Evolutionary conservation across 768 basidiomycete species (phyloP).

Genomic region (Collybiopsis confluens): DNA sequence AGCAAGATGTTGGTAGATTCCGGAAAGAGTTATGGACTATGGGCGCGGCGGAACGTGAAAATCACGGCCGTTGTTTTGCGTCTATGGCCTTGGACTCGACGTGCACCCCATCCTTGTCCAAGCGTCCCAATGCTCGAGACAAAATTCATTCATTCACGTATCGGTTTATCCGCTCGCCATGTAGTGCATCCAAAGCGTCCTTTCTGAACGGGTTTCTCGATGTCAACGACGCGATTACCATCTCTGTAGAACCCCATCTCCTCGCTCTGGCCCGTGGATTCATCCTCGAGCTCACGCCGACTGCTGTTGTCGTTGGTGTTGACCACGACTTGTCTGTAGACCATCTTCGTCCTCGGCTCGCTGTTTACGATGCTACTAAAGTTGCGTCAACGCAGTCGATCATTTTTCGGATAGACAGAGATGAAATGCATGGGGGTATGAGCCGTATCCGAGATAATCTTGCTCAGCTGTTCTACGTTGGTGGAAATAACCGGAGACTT

Average conservation of each 20-base stretch:
- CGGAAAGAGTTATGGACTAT: conserved; percentile 94
- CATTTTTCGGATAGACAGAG: conserved; percentile 88
- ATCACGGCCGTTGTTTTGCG: conserved; percentile 78
- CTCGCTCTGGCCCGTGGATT: conserved; percentile 82
- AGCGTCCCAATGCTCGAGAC: conserved; percentile 6
- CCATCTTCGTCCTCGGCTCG: conserved; percentile 38
- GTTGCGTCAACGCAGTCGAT: conserved; percentile 15
- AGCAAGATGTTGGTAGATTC: conserved; percentile 80
- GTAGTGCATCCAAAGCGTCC: conserved; percentile 23
- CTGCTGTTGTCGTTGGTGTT: conserved; percentile 69
- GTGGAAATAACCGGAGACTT: conserved; percentile 64
- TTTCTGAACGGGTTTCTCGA: conserved; percentile 78
- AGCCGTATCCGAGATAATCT: conserved; percentile 87
- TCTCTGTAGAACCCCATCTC: conserved; percentile 87
- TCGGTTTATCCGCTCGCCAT: conserved; percentile 47
- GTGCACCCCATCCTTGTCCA: not conserved
- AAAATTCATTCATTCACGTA: conserved; percentile 82
- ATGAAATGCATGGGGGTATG: conserved; percentile 87
- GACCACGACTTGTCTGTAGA: conserved; percentile 69
- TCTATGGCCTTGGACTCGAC: conserved; percentile 66
- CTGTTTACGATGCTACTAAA: conserved; percentile 12
- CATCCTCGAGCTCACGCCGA: conserved; percentile 65
- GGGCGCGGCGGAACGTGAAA: conserved; percentile 74
- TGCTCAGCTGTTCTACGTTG: conserved; percentile 79
- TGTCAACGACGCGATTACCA: conserved; percentile 75